phyloP scores from a whole-genome alignment of 2,329 filamentous ascomycete species.

The Penicillium sp. region DNA sequence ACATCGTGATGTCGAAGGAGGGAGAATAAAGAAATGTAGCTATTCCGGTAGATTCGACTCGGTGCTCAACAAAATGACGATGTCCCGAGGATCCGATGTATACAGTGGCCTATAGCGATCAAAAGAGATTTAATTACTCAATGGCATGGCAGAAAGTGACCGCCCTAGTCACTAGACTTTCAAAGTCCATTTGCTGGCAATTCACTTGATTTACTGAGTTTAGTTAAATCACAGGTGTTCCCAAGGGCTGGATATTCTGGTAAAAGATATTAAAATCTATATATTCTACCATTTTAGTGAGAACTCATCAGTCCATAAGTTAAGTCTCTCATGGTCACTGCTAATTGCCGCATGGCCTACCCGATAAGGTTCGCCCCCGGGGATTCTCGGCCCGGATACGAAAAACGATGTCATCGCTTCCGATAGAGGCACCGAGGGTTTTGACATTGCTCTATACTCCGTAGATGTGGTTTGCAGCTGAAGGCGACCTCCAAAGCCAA shows the following conservation, averaged over 20 bases:
- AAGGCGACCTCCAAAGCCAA: neutral
- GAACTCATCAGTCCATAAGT: neutral
- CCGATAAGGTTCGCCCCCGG: slow-evolving; percentile 27
- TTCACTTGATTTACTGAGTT: neutral
- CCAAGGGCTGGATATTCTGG: rapidly evolving
- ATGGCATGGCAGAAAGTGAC: neutral
- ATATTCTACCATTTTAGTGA: neutral
- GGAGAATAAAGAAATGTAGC: neutral
- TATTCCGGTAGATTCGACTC: neutral
- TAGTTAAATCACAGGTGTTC: rapidly evolving
- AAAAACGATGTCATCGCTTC: slow-evolving; percentile 6
- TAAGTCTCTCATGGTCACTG: neutral
- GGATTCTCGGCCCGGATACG: slow-evolving; percentile 26
- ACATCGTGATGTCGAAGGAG: slow-evolving; percentile 8
- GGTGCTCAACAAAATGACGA: slow-evolving; percentile 16
- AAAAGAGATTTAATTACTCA: neutral
- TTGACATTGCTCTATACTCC: neutral
- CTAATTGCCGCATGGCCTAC: neutral
- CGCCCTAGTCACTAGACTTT: neutral
- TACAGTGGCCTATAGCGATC: neutral
- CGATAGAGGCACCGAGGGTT: neutral
- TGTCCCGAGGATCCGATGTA: slow-evolving; percentile 10
- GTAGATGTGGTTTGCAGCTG: neutral
- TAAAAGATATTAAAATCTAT: neutral
- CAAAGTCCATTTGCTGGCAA: neutral